These are phyloP conservation scores for Coemansia sp. DNA, from an alignment of 192 early-diverging fungal genomes.

Conservation along the genomic window DNA sequence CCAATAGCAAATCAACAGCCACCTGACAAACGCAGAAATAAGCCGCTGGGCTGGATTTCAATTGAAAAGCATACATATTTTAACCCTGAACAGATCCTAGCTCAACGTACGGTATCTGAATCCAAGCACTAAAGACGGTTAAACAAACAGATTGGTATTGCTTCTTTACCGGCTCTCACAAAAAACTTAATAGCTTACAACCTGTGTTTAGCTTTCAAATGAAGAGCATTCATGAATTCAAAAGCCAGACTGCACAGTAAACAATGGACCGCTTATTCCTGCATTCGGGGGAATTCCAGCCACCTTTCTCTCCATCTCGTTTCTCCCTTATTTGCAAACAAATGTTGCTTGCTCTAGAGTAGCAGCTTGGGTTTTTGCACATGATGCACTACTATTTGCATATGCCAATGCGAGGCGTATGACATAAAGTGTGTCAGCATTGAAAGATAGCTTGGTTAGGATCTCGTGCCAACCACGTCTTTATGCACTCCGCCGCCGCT, in stretches of 20 bases:
- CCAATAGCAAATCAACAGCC: not conserved
- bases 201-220: not conserved
- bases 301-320: not conserved
- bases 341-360: not conserved
- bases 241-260: not conserved
- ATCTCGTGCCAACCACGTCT: not conserved
- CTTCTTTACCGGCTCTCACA: no score
- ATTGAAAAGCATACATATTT: not conserved
- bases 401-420: not conserved
- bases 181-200: not conserved
- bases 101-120: not conserved
- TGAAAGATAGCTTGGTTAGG: not conserved
- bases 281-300: not conserved
- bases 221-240: not conserved
- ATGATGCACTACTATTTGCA: not conserved
- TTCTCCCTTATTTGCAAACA: not conserved
- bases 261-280: constrained; percentile 1
- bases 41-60: not conserved
- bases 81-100: not conserved
- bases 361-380: not conserved
- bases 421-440: not conserved
- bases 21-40: not conserved
- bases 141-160: no score
- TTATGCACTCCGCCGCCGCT: not conserved
- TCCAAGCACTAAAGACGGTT: not conserved